Conservation (phyloP, 177 flowering plant genomes). For the Vitis hybrid region DNA sequence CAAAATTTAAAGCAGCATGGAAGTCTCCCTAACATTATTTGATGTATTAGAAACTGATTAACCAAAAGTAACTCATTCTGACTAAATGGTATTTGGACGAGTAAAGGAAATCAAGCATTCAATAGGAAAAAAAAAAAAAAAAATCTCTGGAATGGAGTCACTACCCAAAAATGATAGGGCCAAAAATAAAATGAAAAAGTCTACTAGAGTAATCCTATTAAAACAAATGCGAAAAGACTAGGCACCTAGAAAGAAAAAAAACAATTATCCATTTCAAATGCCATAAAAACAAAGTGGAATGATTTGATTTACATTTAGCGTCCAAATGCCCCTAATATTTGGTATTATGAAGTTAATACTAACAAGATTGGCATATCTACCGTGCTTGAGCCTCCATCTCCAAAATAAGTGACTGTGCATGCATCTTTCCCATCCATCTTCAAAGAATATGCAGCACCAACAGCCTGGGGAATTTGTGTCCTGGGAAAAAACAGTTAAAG, state of each 20-base stretch:
- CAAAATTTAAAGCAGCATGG: slow-evolving; percentile 94
- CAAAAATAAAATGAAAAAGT: no score
- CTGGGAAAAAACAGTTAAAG: slow-evolving; percentile 30
- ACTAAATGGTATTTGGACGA: background rate
- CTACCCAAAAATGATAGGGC: no score
- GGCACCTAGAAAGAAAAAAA: no score
- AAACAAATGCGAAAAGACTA: no score
- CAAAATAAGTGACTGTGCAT: slow-evolving; percentile 80
- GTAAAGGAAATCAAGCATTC: background rate
- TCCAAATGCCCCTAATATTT: no score
- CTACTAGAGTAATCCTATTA: no score
- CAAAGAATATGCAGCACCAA: slow-evolving; percentile 94
- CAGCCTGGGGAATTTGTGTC: slow-evolving; percentile 92
- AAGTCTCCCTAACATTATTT: slow-evolving; percentile 80
- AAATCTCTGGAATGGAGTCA: no score
- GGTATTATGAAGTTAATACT: background rate
- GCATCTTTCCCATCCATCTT: slow-evolving; percentile 91
- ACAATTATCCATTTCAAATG: no score
- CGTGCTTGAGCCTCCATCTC: slow-evolving; percentile 97
- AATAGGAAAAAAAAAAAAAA: background rate
- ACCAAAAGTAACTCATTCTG: background rate
- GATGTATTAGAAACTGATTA: slow-evolving; percentile 3
- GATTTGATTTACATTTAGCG: no score
- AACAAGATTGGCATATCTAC: slow-evolving; percentile 30
- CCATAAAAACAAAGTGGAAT: no score